These are phyloP conservation scores for Dendrobium catenatum DNA, from an alignment of 106 monocot genomes.

Conservation along the genomic window DNA sequence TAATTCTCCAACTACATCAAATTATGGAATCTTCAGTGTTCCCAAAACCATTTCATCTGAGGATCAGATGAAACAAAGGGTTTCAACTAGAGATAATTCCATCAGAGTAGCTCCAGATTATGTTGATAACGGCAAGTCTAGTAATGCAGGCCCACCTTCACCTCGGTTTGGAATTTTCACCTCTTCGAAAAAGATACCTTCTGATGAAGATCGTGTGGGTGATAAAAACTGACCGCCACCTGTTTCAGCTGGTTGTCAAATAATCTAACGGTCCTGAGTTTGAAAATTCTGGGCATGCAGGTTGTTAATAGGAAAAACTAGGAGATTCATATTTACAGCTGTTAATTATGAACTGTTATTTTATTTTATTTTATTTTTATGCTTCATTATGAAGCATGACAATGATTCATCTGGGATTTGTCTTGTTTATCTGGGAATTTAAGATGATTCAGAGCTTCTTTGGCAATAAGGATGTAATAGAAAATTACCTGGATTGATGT, in stretches of 20 bases:
- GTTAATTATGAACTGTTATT: not conserved
- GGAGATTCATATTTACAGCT: not conserved
- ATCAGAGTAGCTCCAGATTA: no score
- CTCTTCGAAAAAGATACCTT: not conserved
- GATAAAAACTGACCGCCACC: not conserved
- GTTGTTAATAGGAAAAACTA: not conserved
- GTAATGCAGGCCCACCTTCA: constrained; percentile 3
- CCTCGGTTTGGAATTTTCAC: constrained; percentile 3
- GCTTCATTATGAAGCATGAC: no score
- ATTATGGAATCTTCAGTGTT: constrained; percentile 22
- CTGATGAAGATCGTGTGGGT: not conserved
- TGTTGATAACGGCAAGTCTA: not conserved
- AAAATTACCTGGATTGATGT: no score
- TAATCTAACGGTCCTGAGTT: not conserved
- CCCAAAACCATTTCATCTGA: constrained; percentile 10
- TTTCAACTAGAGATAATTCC: not conserved
- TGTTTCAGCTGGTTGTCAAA: not conserved
- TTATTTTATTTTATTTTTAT: no score
- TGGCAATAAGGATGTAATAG: no score
- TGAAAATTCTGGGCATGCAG: not conserved
- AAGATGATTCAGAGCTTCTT: no score
- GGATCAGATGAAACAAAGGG: constrained; percentile 6
- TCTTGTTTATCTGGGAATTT: no score
- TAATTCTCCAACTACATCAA: not conserved
- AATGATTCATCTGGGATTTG: no score